These are phyloP conservation scores for Porcisia deanei DNA, from an alignment of 208 protist species.

Conservation along the genomic window DNA sequence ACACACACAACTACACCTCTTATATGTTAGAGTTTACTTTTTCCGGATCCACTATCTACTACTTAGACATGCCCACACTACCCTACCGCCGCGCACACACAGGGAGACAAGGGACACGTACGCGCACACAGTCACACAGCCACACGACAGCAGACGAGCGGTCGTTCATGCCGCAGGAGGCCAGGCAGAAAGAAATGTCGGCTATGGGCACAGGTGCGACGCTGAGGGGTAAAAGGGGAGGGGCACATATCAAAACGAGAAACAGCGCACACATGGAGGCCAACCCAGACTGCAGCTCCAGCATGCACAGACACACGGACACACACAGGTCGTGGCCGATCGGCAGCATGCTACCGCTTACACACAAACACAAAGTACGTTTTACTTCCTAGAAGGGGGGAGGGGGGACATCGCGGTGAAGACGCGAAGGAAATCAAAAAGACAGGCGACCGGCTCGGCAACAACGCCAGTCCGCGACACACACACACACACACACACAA, in stretches of 20 bases:
- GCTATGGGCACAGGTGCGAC: too few species aligned
- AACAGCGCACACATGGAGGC: neutral
- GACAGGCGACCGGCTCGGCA: neutral
- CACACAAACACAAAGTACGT: neutral
- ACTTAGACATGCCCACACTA: too few species aligned
- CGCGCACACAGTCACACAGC: too few species aligned
- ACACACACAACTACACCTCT: slow-evolving; percentile 13
- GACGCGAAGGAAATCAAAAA: neutral
- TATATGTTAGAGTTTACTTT: neutral
- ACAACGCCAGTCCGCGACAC: neutral
- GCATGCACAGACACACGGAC: neutral
- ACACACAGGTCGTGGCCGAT: neutral
- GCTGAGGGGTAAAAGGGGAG: too few species aligned
- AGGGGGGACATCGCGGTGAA: neutral
- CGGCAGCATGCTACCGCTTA: neutral
- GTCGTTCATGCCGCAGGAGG: too few species aligned
- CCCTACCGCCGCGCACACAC: too few species aligned
- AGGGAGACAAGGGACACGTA: too few species aligned
- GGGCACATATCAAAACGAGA: too few species aligned
- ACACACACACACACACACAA: slow-evolving; percentile 3
- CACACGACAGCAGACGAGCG: too few species aligned
- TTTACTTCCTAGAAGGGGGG: neutral
- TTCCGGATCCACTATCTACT: too few species aligned
- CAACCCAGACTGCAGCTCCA: too few species aligned
- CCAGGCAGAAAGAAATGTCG: too few species aligned